These are phyloP conservation scores for Tuber magnatum DNA, from an alignment of 495 filamentous ascomycete genomes.

Conservation along the genomic window DNA sequence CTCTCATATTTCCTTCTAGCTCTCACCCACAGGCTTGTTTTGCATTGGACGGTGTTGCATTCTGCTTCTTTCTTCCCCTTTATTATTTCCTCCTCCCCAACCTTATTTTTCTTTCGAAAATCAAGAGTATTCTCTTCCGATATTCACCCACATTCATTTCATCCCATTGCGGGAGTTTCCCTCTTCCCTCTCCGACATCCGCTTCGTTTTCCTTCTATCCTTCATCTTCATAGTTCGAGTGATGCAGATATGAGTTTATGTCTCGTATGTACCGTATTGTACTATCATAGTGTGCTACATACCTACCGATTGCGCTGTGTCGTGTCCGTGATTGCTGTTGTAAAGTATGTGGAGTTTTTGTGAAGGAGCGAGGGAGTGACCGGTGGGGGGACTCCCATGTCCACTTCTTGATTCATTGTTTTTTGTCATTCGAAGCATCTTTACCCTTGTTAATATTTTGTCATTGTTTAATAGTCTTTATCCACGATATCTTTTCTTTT, in stretches of 20 bases:
- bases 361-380: not conserved
- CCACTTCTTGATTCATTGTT: not conserved
- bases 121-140: not conserved
- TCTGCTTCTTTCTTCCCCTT: not conserved
- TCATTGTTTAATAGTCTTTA: not conserved
- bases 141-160: not conserved
- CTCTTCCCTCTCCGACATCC: not conserved
- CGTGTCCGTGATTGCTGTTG: not conserved
- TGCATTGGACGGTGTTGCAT: slow-evolving; percentile 1
- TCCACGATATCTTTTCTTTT: not conserved
- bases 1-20: not conserved
- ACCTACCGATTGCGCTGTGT: not conserved
- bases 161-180: not conserved
- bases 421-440: not conserved
- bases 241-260: slow-evolving; percentile 5
- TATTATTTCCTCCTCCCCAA: not conserved
- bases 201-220: not conserved
- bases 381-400: not conserved
- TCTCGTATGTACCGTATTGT: not conserved
- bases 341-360: not conserved
- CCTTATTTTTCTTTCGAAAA: not conserved
- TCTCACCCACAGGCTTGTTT: not conserved
- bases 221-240: not conserved
- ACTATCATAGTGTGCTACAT: not conserved
- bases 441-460: not conserved